Base-by-base conservation (phyloP, 768 basidiomycete species). In the Pulveroboletus sp. region DNA sequence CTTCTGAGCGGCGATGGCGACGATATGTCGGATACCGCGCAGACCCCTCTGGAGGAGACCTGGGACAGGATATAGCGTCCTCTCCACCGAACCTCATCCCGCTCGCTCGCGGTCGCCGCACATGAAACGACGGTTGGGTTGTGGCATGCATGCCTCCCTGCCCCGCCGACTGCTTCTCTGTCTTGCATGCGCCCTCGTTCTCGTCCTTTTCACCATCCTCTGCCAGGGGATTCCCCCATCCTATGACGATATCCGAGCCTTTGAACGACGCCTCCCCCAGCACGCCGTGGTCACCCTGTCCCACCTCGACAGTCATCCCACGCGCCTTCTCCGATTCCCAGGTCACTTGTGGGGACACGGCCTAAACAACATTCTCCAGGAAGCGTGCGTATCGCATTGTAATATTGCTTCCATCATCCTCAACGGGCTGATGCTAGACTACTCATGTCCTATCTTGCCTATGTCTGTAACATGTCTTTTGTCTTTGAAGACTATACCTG, bases 401-500 rank as follows among this genome's bases (percentile, higher is more conserved):
- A 1, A 3, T 21, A 30, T 8, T 17, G 5, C n/a, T 5, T 26
- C n/a, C 2, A 2, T 24, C 37, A 8, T 27, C 12, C n/a, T 47
- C 48, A 12, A 59, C 10, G 8, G 14, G 9, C 8, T 9, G 21
- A 3, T n/a, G 6, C 7, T 47, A 80, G 79, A 5, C 53, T 81
- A 15, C 53, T 83, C 30, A 71, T 78, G 62, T 76, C 76, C 26
- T 76, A 81, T 56, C 62, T 83, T 14, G 79, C 82, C 0, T 73
- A 77, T 41, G 58, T 63, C 33, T 60, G 77, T 10, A 74, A 79
- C 51, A 67, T 80, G 12, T 76, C 78, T 1, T 83, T 75, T 49
- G 81, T 84, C 2, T 85, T 84, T 49, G 78, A 82, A 50, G 80
- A 82, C 57, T 82, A 81, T 50, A 72, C 71, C 32, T 83, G 81